A percentile compares a stretch with the other conserved stretches of the same genome.
These are phyloP conservation scores for Paecilomyces variotii DNA, from an alignment of 2,329 filamentous ascomycete species.

Conservation along the genomic window DNA sequence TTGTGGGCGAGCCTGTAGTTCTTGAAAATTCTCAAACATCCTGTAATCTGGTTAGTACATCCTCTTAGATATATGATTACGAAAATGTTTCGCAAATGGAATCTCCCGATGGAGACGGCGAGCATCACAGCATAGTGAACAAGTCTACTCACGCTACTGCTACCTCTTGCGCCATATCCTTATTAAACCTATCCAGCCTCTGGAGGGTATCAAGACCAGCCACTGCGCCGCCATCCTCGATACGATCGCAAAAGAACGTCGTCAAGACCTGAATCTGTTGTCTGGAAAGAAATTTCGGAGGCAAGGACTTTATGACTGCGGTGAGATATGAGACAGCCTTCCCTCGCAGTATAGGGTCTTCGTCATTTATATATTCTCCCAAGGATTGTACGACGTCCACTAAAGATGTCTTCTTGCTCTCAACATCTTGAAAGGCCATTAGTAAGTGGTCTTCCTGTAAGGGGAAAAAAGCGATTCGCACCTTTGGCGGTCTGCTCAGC, in stretches of 20 bases:
- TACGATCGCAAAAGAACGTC: conserved; percentile 57
- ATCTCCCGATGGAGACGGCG: not conserved
- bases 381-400: conserved; percentile 56
- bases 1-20: conserved; percentile 54
- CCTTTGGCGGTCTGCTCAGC: conserved; percentile 38
- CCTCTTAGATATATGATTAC: conserved; percentile 13
- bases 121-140: conserved; percentile 4
- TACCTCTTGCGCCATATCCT: conserved; percentile 46
- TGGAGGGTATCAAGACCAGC: conserved; percentile 53
- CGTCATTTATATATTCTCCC: conserved; percentile 60
- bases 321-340: conserved; percentile 46
- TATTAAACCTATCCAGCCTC: conserved; percentile 52
- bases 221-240: conserved; percentile 55
- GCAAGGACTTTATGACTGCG: conserved; percentile 39
- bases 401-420: conserved; percentile 52
- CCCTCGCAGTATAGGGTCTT: conserved; percentile 52
- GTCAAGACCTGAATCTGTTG: conserved; percentile 57
- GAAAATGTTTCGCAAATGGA: not conserved
- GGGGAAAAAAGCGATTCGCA: conserved; percentile 14
- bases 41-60: conserved; percentile 23
- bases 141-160: conserved; percentile 42
- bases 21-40: conserved; percentile 45
- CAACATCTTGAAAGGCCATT: conserved; percentile 41
- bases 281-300: conserved; percentile 48
- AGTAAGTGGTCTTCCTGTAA: not conserved